Percentiles rank a stretch among this genome's conserved stretches.
Evolutionary conservation across 257 asterid genomes (phyloP).

Genomic region (Salvia splendens): DNA sequence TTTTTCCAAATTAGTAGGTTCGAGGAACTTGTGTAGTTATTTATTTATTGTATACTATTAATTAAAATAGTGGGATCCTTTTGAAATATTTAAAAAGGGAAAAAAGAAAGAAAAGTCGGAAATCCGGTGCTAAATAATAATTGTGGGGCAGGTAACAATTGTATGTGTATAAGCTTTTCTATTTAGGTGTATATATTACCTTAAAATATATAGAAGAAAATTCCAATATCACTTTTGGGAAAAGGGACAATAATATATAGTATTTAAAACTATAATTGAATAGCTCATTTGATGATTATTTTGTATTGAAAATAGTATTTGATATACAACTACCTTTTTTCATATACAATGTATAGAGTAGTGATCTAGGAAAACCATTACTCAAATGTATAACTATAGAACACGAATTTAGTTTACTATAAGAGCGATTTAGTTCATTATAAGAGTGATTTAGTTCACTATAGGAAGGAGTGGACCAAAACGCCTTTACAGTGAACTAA

Average conservation of each 20-base stretch:
- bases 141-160: background rate
- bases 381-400: no score
- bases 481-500: no score
- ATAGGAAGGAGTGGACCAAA: no score
- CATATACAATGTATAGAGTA: no score
- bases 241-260: slow-evolving; percentile 3
- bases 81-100: no score
- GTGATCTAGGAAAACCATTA: no score
- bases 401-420: no score
- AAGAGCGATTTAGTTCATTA: no score
- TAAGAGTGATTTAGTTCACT: no score
- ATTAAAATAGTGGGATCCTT: slow-evolving; percentile 5
- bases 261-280: slow-evolving; percentile 1
- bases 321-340: no score
- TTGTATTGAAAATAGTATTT: background rate
- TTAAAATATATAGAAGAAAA: background rate
- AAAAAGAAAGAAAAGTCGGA: no score
- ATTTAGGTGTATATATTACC: background rate
- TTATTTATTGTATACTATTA: background rate
- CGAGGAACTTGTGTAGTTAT: background rate
- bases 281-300: background rate
- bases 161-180: background rate
- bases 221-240: background rate
- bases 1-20: background rate
- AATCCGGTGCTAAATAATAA: background rate